Evolutionary conservation across 441 rosid genomes (phyloP), one percentile per base, ranked within the genome.

Genomic region (Corymbia calophylla): DNA sequence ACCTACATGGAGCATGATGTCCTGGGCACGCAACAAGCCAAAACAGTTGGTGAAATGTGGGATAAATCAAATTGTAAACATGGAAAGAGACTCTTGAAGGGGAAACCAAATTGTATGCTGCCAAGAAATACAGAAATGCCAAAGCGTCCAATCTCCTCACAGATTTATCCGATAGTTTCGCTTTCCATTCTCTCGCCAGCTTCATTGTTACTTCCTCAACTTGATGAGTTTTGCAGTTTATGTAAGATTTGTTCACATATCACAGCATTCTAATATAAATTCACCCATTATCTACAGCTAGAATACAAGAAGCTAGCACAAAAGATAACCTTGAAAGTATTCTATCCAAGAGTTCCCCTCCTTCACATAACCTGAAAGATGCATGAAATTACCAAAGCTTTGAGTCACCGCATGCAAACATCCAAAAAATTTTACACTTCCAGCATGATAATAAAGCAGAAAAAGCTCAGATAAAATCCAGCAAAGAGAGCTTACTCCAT

Each of bases 401-500:
- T 73, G 17, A 73, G 84, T 39, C 49, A 73, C 49, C 11, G 84
- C 11, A 39, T 39, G 49, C 16, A 73, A 73, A 73, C 51, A 73
- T 73, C 84, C 84, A 23, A 39, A 53, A 51, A 2, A 35, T 7
- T 6, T 55, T 86, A 25, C 88, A 86, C 60, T 32, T 25, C 49
- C 4, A 21, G 39, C 64, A 54, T 86, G 48, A 32, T 31, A 53
- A 53, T 21, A 53, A 53, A 18, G 68, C 32, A 86, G 88, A 86
- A 84, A 47, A 35, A 23, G 31, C 49, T 53, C 47, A 86, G 44
- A 47, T 86, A 25, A 86, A 86, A 49, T 53, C 49, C 64, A 73
- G 49, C 51, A 73, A 21, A 73, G 49, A 73, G 47, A 49, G 48
- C 99, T 96, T 96, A 98, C 99, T 98, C 99, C 99, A 97, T 98